Evolutionary conservation across 2,329 filamentous ascomycete genomes (phyloP), one percentile per base, ranked within the genome.

Genomic region (Nothopassalora personata): DNA sequence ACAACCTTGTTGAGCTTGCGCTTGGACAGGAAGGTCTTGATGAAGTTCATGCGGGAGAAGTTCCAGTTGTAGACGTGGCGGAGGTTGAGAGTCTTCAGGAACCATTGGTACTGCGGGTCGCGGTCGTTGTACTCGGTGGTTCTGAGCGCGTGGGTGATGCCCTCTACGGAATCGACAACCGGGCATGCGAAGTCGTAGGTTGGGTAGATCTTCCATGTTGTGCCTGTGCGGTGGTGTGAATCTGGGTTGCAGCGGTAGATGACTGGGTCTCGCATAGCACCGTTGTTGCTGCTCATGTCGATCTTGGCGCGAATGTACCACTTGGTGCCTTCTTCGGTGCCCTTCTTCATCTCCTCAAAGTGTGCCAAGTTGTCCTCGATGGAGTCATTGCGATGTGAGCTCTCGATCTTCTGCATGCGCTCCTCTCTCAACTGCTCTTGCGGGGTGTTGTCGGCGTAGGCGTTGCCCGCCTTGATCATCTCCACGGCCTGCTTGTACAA

Each of bases 231-330:
- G 78, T 94, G 90, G 74, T 94, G 89, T 10, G 79, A 74, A 52
- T 81, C 72, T 5, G 83, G 80, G 70, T 96, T 96, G 83, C 91
- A 97, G 66, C 94, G 87, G 81, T 97, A 97, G 74, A 99, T 95
- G 75, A 97, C 92, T 11, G 94, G 94, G 74, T 99, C 94, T 65
- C 94, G 85, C 84, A 97, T 87, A 55, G 94, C 91, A 77, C 96
- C 96, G 81, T 99, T 97, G 65, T 89, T 89, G 77, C 94, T 89
- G 74, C 96, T 90, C 67, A 89, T 85, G 1, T 90, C 93, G 68
- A 97, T 90, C 81, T 95, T 97, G 59, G 94, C 94, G 61, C 94
- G 89, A 66, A 99, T 95, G 77, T 91, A 97, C 85, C 93, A 92
- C 71, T 83, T 85, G 52, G 86, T 77, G 60, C 94, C 94, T 74